Percentiles rank a stretch among this genome's conserved stretches.
Evolutionary conservation across 371 early-diverging fungal genomes (phyloP).

Genomic region (Mortierella sp.): DNA sequence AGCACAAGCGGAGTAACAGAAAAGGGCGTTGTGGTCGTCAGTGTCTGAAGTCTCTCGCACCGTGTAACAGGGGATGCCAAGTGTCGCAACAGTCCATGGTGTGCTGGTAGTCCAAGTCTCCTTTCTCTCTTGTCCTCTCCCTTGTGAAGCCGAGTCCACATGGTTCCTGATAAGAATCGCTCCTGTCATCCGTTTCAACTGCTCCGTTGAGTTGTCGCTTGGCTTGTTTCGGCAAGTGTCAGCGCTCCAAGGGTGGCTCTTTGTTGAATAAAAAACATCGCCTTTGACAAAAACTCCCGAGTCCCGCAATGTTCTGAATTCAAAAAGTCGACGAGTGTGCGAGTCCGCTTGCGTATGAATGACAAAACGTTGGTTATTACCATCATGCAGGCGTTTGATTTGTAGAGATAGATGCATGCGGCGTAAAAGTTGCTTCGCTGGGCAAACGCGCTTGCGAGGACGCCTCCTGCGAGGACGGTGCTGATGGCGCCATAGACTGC

Average conservation of each 20-base stretch:
- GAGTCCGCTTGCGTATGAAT: not conserved
- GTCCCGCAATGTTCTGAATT: not conserved
- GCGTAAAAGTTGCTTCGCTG: conserved; percentile 90
- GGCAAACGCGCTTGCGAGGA: conserved; percentile 78
- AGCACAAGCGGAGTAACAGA: not conserved
- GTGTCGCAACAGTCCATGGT: not conserved
- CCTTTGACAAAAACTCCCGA: not conserved
- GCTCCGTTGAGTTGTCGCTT: not conserved
- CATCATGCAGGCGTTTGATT: conserved; percentile 90
- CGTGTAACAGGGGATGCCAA: not conserved
- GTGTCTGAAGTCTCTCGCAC: not conserved
- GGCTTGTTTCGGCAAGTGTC: not conserved
- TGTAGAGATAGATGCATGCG: conserved; percentile 88
- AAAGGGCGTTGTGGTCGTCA: conserved; percentile 41
- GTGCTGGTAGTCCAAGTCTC: too few species aligned
- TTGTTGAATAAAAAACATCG: not conserved
- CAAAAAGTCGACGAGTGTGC: not conserved
- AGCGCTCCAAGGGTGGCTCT: not conserved
- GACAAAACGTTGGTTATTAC: conserved; percentile 52
- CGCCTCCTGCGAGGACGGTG: conserved; percentile 76
- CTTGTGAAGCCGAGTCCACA: too few species aligned
- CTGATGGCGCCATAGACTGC: conserved; percentile 84
- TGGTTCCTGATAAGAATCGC: too few species aligned
- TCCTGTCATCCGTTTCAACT: too few species aligned
- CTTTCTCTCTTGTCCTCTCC: too few species aligned